Evolutionary conservation across 1,284 basidiomycete genomes (phyloP).

Genomic region (Mycosarcoma mackinlayi): DNA sequence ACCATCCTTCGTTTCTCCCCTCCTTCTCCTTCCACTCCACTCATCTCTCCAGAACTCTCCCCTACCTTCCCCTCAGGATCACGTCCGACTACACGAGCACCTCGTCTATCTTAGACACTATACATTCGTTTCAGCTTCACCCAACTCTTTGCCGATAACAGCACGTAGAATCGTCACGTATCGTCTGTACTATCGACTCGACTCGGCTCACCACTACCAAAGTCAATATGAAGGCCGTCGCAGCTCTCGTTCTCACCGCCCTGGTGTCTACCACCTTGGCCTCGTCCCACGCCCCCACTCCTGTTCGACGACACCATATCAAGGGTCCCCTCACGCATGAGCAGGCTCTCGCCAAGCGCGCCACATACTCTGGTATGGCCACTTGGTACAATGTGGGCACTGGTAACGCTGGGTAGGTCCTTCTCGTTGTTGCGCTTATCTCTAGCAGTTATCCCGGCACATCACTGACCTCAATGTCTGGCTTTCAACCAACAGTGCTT

Average conservation of each 20-base stretch:
- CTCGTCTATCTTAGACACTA: constrained; percentile 8
- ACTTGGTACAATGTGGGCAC: constrained; percentile 63
- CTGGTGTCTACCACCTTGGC: constrained; percentile 36
- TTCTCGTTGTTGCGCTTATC: neutral
- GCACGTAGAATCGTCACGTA: constrained; percentile 11
- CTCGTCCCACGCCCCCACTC: constrained; percentile 20
- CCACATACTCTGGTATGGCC: constrained; percentile 51
- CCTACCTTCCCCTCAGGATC: neutral
- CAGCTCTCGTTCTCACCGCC: constrained; percentile 30
- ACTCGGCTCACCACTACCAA: neutral
- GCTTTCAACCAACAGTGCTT: constrained; percentile 39
- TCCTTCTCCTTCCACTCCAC: constrained; percentile 1
- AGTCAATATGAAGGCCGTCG: constrained; percentile 31
- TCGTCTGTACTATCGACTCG: constrained; percentile 2
- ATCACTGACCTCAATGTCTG: neutral
- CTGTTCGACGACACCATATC: constrained; percentile 39
- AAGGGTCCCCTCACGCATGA: constrained; percentile 22
- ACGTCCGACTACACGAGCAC: constrained; percentile 1
- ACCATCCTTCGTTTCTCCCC: constrained; percentile 9
- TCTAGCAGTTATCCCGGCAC: too few species aligned
- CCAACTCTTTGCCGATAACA: constrained; percentile 3
- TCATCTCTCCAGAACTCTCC: neutral
- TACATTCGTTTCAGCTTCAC: constrained; percentile 29
- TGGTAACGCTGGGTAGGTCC: constrained; percentile 54
- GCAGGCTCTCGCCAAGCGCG: constrained; percentile 42